Evolutionary conservation across 305 asterid genomes (phyloP).

Genomic region (Solanum aculeatissimum): DNA sequence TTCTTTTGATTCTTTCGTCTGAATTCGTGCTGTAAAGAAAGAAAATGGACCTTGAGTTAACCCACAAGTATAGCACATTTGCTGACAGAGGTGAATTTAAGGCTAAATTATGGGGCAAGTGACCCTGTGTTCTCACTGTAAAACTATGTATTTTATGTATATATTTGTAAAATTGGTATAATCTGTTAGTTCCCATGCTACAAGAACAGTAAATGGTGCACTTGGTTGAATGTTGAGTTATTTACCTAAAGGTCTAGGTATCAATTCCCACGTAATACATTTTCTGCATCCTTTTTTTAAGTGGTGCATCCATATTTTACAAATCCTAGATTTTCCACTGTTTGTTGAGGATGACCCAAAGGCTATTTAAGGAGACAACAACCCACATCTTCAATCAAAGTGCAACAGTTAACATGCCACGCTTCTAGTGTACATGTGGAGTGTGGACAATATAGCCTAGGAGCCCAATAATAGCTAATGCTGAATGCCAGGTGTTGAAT

Average conservation of each 20-base stretch:
- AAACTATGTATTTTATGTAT: not conserved
- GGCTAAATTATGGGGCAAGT: not conserved
- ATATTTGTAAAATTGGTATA: not conserved
- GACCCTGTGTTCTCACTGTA: not conserved
- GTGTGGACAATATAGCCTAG: not conserved
- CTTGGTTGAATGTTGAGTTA: not conserved
- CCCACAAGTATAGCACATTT: not conserved
- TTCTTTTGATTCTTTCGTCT: not conserved
- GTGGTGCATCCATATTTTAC: not conserved
- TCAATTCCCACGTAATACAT: not conserved
- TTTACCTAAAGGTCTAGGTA: not conserved
- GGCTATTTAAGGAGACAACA: not conserved
- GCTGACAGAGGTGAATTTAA: not conserved
- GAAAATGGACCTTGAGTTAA: not conserved
- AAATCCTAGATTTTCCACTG: not conserved
- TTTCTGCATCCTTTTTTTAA: not conserved
- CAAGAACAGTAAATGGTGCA: not conserved
- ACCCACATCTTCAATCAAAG: not conserved
- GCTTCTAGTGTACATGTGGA: not conserved
- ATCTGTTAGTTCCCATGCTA: not conserved
- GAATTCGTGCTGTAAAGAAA: not conserved
- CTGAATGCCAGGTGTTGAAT: not conserved
- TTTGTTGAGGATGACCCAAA: not conserved
- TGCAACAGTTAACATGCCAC: not conserved
- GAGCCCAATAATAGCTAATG: not conserved